Base-by-base conservation (phyloP, 495 filamentous ascomycete genomes). In the Penicillium mononematosum region DNA sequence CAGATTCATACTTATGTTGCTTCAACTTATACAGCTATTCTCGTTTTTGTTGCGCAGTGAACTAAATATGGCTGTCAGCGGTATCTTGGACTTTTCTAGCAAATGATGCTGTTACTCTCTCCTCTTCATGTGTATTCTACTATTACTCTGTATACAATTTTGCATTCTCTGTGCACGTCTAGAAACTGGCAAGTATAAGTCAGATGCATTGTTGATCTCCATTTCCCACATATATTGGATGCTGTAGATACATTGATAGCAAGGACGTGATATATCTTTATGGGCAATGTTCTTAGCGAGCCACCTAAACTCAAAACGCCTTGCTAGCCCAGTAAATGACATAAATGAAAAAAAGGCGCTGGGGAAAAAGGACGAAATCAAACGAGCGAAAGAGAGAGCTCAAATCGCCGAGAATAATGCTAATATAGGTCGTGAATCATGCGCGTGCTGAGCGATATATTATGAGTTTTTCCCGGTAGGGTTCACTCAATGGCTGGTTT, bases 1-100 rank as follows among this genome's bases (percentile, higher is more conserved):
- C 66, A 75, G 48, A 74, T 82, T 20, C 78, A 70, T 22, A 59
- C 59, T 24, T 75, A 76, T 48, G 60, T 63, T 52, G 43, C 54
- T 6, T 53, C 59, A 24, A 63, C 53, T 16, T 64, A 64, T 41
- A 59, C 59, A 17, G 62, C 66, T 3, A 25, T 73, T 25, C 36
- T 71, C n/a, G 64, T 68, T 9, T 41, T 71, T 42, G 62, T 45
- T n/a, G 47, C 49, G n/a, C 43, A 63, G 45, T 64, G 27, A 38
- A 11, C 3, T 5, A 11, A 11, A 17, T 10, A 43, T 29, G 44
- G 38, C 12, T 3, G 7, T 41, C 27, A 17, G 22, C 19, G 17
- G 4, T 14, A 44, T 5, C 5, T 44, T 44, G 19, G 42, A 10
- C 10, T 14, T 8, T 17, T n/a, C 5, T 17, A 17, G n/a, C 16